phyloP scores from a whole-genome alignment of 495 filamentous ascomycete genomes.

The Aspergillus coremiiformis region DNA sequence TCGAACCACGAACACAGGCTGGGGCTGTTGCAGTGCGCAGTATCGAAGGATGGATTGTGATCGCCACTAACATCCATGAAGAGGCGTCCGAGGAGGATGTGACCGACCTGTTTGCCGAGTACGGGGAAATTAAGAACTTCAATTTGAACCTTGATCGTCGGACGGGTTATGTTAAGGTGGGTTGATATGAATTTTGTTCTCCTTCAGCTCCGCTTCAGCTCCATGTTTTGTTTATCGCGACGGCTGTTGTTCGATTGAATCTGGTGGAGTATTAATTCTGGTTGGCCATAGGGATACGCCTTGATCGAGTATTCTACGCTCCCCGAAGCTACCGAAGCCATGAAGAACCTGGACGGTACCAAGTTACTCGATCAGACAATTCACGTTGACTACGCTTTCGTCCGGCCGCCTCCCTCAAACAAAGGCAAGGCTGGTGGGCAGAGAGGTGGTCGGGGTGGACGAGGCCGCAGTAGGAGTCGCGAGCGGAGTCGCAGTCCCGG shows the following conservation, averaged over 20 bases:
- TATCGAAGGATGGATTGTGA: slow-evolving; percentile 98
- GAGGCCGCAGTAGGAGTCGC: slow-evolving; percentile 49
- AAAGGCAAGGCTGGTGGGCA: slow-evolving; percentile 47
- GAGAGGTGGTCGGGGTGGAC: slow-evolving; percentile 39
- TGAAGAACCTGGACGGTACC: slow-evolving; percentile 70
- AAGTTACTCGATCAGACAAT: slow-evolving; percentile 93
- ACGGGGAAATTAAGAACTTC: slow-evolving; percentile 95
- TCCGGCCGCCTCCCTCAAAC: slow-evolving; percentile 77
- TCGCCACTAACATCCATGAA: slow-evolving; percentile 95
- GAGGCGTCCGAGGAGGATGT: slow-evolving; percentile 95
- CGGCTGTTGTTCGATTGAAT: not conserved
- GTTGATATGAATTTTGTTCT: slow-evolving; percentile 8
- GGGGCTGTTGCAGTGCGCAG: slow-evolving; percentile 90
- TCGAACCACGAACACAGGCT: slow-evolving; percentile 61
- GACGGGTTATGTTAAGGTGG: slow-evolving; percentile 96
- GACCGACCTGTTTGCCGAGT: slow-evolving; percentile 90
- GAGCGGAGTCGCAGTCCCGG: slow-evolving; percentile 54
- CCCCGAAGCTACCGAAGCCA: slow-evolving; percentile 75
- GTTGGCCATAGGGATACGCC: slow-evolving; percentile 65
- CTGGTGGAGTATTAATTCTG: slow-evolving; percentile 7
- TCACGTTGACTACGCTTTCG: slow-evolving; percentile 90
- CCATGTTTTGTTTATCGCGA: slow-evolving; percentile 4
- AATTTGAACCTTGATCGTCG: slow-evolving; percentile 90
- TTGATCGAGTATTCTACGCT: slow-evolving; percentile 90
- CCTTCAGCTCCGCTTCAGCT: not conserved